Percentiles rank a stretch among this genome's conserved stretches.
Conservation (phyloP, 2,329 filamentous ascomycete genomes). For the Colletotrichum musae region DNA sequence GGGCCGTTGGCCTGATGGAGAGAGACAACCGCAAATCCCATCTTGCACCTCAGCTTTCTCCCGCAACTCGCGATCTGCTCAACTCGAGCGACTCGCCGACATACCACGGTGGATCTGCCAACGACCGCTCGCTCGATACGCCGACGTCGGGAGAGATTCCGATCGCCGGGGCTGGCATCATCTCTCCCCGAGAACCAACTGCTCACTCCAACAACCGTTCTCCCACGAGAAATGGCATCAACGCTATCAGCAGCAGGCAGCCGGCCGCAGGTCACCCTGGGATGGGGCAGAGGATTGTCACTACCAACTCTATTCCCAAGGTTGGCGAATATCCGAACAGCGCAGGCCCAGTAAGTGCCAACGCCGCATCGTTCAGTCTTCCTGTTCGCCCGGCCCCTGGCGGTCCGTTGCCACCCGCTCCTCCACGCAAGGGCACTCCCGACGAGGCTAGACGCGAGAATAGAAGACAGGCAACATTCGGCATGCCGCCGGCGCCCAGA, state of each 20-base stretch:
- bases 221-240: slow-evolving; percentile 65
- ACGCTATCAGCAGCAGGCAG: slow-evolving; percentile 60
- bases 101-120: slow-evolving; percentile 56
- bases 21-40: slow-evolving; percentile 96
- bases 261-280: slow-evolving; percentile 61
- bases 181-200: slow-evolving; percentile 67
- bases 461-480: slow-evolving; percentile 69
- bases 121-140: slow-evolving; percentile 66
- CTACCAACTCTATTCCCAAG: slow-evolving; percentile 68
- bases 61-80: slow-evolving; percentile 82
- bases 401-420: slow-evolving; percentile 73
- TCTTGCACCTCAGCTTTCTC: slow-evolving; percentile 83
- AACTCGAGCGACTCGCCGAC: slow-evolving; percentile 74
- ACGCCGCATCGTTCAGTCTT: slow-evolving; percentile 70
- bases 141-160: slow-evolving; percentile 82
- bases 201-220: slow-evolving; percentile 64
- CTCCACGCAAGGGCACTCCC: slow-evolving; percentile 68
- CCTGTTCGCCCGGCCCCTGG: slow-evolving; percentile 75
- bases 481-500: slow-evolving; percentile 60
- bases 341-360: slow-evolving; percentile 58
- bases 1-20: slow-evolving; percentile 95
- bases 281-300: slow-evolving; percentile 65
- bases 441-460: slow-evolving; percentile 68
- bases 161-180: slow-evolving; percentile 70
- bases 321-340: slow-evolving; percentile 56